A percentile compares a stretch with the other conserved stretches of the same genome.
Conservation (phyloP, 1,284 basidiomycete genomes). For the Trichosporon faecale region DNA sequence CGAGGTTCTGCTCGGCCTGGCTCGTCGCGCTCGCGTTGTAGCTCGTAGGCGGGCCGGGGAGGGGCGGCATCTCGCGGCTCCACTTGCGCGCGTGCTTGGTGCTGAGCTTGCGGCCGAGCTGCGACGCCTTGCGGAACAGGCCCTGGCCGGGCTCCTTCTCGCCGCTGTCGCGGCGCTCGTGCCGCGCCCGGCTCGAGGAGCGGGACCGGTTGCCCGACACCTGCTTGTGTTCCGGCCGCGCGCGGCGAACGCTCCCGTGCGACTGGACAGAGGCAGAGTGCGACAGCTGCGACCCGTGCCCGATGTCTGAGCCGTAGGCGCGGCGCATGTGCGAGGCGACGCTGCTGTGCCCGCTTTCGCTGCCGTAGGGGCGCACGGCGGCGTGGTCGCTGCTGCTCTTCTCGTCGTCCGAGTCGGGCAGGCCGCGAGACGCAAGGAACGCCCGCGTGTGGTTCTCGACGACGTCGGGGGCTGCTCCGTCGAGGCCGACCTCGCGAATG, state of each 20-base stretch:
- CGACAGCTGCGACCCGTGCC: neutral
- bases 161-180: neutral
- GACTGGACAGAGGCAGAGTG: neutral
- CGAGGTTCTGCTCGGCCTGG: constrained; percentile 30
- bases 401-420: neutral
- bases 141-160: neutral
- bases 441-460: neutral
- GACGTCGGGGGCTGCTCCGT: neutral
- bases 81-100: constrained; percentile 20
- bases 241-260: neutral
- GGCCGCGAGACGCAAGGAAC: neutral
- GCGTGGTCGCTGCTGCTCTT: neutral
- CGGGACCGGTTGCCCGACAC: neutral
- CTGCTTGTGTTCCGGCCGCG: neutral
- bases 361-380: neutral
- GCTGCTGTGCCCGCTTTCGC: neutral
- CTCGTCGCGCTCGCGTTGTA: constrained; percentile 38
- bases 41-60: constrained; percentile 33
- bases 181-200: neutral
- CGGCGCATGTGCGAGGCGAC: neutral
- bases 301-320: neutral
- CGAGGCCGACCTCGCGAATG: neutral
- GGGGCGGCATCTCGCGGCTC: neutral
- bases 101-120: constrained; percentile 23
- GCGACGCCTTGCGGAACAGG: constrained; percentile 4